A percentile compares a stretch with the other conserved stretches of the same genome.
Evolutionary conservation across 164 flowering plant species (phyloP).

Genomic region (Liquidambar formosana): DNA sequence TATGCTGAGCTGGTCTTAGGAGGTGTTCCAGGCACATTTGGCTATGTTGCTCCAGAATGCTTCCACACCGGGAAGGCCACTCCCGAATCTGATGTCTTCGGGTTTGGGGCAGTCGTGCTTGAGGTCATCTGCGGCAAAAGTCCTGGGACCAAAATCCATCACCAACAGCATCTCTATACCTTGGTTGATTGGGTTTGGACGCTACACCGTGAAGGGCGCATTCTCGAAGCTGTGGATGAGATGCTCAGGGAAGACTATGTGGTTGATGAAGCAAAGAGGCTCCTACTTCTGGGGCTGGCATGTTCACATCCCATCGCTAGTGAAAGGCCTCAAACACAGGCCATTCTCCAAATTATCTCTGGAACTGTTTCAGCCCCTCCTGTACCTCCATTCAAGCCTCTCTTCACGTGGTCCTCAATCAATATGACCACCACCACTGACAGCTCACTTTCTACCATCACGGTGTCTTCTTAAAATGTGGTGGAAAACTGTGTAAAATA

Average conservation of each 20-base stretch:
- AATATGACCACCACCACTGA: constrained; percentile 1
- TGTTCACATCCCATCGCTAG: constrained; percentile 65
- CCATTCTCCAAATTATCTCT: constrained; percentile 50
- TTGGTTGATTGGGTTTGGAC: constrained; percentile 76
- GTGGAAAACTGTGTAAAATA: too few species aligned
- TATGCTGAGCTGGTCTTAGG: constrained; percentile 39
- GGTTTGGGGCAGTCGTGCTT: constrained; percentile 67
- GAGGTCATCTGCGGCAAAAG: constrained; percentile 64
- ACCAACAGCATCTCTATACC: constrained; percentile 3
- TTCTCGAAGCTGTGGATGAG: constrained; percentile 53
- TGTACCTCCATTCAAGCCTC: constrained; percentile 63
- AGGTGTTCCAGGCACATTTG: constrained; percentile 55
- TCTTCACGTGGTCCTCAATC: constrained; percentile 56
- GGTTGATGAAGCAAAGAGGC: constrained; percentile 47
- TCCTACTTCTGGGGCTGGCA: constrained; percentile 62
- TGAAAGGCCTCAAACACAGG: constrained; percentile 56
- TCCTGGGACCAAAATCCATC: constrained; percentile 37
- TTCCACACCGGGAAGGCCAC: constrained; percentile 73
- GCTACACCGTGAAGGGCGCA: constrained; percentile 56
- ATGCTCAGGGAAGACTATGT: constrained; percentile 34
- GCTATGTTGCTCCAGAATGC: constrained; percentile 76
- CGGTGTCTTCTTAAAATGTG: constrained; percentile 1
- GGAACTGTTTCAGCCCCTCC: constrained; percentile 40
- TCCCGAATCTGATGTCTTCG: constrained; percentile 60
- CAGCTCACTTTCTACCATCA: constrained; percentile 1